A percentile compares a stretch with the other conserved stretches of the same genome.
These are phyloP conservation scores for Hypoxylon rubiginosum DNA, from an alignment of 2,329 filamentous ascomycete species.

Conservation along the genomic window DNA sequence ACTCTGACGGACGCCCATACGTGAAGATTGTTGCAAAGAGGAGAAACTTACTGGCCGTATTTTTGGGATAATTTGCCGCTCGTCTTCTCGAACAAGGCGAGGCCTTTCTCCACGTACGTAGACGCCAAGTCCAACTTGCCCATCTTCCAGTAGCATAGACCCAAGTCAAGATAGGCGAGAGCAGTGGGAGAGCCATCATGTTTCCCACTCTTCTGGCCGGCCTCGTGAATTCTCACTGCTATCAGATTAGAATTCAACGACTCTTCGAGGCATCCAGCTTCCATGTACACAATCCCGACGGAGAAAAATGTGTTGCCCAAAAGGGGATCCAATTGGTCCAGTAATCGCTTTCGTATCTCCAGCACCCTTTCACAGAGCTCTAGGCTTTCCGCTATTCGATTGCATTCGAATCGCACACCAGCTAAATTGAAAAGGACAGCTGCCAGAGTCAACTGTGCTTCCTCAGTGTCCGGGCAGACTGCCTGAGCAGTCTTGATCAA, in stretches of 20 bases:
- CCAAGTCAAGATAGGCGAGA: neutral
- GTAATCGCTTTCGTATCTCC: neutral
- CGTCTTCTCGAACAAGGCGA: neutral
- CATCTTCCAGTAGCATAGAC: neutral
- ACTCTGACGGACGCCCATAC: neutral
- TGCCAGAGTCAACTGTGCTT: neutral
- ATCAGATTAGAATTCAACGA: neutral
- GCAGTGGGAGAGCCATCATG: neutral
- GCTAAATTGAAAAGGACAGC: neutral
- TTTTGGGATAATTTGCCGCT: neutral
- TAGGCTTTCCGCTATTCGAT: neutral
- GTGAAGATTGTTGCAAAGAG: neutral
- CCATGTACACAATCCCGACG: neutral
- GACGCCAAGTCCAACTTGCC: neutral
- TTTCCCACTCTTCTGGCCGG: neutral
- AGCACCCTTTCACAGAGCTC: neutral
- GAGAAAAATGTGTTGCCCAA: neutral
- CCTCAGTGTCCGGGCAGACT: neutral
- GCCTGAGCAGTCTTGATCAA: neutral
- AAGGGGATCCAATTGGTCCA: neutral
- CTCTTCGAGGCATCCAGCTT: neutral
- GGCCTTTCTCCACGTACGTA: neutral
- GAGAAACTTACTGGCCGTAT: neutral
- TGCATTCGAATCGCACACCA: neutral
- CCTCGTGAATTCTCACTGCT: neutral